phyloP scores from a whole-genome alignment of 2,329 filamentous ascomycete species.

The Ploettnerulaceae sp. region DNA sequence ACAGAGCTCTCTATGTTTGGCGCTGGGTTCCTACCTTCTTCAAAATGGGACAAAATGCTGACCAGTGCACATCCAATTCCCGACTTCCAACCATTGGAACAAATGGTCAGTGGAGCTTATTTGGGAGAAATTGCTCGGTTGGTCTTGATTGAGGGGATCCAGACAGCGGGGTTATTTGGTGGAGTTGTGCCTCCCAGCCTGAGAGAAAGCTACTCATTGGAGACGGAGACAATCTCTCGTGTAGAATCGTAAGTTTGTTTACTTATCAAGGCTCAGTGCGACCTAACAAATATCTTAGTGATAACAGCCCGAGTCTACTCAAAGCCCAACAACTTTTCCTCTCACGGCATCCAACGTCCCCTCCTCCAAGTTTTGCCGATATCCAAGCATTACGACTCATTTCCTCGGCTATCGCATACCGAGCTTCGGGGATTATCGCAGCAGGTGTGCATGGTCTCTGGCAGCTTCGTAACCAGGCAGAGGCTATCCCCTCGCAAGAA shows the following conservation, averaged over 20 bases:
- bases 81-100: constrained; percentile 57
- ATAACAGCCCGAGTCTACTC: constrained; percentile 21
- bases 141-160: constrained; percentile 53
- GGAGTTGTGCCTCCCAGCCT: constrained; percentile 53
- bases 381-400: constrained; percentile 48
- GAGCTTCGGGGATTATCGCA: constrained; percentile 56
- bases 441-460: constrained; percentile 55
- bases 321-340: constrained; percentile 45
- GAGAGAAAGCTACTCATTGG: constrained; percentile 49
- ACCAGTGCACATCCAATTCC: constrained; percentile 49
- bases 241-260: constrained; percentile 46
- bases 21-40: constrained; percentile 51
- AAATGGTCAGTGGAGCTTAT: constrained; percentile 61
- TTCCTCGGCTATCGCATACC: constrained; percentile 49
- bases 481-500: constrained; percentile 34
- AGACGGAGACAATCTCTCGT: constrained; percentile 54
- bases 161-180: constrained; percentile 49
- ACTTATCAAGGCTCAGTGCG: too few species aligned
- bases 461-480: constrained; percentile 48
- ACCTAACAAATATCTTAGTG: constrained; percentile 13
- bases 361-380: constrained; percentile 43
- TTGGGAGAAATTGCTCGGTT: constrained; percentile 60
- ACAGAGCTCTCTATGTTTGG: constrained; percentile 66
- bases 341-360: constrained; percentile 43
- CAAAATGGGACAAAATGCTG: constrained; percentile 55